Evolutionary conservation across 805 yeast species (phyloP).

Genomic region (Vanderwaltozyma verrucispora): DNA sequence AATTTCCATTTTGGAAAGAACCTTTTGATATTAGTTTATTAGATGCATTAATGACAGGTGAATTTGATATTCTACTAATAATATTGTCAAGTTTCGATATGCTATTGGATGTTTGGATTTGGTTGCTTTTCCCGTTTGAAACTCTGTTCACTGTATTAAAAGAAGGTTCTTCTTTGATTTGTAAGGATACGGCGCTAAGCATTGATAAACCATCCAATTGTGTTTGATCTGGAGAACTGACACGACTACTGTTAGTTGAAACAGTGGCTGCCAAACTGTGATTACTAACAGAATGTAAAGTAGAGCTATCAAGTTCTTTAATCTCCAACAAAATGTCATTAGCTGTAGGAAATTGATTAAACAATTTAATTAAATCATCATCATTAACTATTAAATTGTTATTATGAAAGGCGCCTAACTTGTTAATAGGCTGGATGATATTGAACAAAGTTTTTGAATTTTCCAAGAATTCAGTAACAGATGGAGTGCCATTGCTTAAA

Average conservation of each 20-base stretch:
- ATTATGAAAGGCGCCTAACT: slow-evolving; percentile 15
- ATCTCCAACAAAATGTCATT: slow-evolving; percentile 35
- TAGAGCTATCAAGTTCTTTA: slow-evolving; percentile 9
- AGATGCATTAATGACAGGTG: slow-evolving; percentile 3
- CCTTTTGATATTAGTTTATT: slow-evolving; percentile 7
- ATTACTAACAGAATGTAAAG: slow-evolving; percentile 8
- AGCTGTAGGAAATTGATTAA: slow-evolving; percentile 23
- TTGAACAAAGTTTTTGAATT: slow-evolving; percentile 68
- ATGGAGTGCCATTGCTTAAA: slow-evolving; percentile 67
- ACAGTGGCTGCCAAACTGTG: slow-evolving; percentile 8
- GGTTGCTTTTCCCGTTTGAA: background rate
- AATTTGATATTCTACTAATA: slow-evolving; percentile 12
- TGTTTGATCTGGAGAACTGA: background rate
- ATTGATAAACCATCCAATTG: slow-evolving; percentile 18
- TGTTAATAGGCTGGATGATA: slow-evolving; percentile 22
- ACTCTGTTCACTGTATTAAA: slow-evolving; percentile 1
- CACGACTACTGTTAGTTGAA: slow-evolving; percentile 3
- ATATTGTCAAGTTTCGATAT: slow-evolving; percentile 13
- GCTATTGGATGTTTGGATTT: slow-evolving; percentile 3
- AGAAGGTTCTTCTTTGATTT: slow-evolving; percentile 7
- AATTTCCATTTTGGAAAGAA: slow-evolving; percentile 18
- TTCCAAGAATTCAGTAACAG: slow-evolving; percentile 62
- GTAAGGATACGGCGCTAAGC: slow-evolving; percentile 23
- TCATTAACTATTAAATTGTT: slow-evolving; percentile 33
- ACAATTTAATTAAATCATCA: slow-evolving; percentile 37